These are phyloP conservation scores for Calocera viscosa DNA, from an alignment of 768 basidiomycete genomes.

Conservation along the genomic window DNA sequence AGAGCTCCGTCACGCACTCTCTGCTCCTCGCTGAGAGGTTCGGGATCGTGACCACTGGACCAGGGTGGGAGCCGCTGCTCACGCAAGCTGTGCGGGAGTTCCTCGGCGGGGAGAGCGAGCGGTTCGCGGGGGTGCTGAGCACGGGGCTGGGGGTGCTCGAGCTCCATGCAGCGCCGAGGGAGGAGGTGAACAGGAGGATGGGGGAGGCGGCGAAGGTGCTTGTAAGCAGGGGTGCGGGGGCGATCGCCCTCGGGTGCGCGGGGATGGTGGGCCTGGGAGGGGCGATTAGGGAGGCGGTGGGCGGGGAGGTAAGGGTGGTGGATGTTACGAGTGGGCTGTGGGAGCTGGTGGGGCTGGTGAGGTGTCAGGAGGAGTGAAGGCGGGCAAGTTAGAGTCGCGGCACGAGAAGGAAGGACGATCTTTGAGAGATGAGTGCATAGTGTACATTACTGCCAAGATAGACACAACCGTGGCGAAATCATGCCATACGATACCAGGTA, in stretches of 20 bases:
- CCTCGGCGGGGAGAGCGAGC: slow-evolving; percentile 16
- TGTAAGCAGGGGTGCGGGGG: slow-evolving; percentile 15
- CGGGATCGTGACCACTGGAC: slow-evolving; percentile 31
- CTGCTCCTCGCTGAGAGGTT: slow-evolving; percentile 21
- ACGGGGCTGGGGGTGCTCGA: slow-evolving; percentile 29
- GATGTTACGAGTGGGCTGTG: slow-evolving; percentile 16
- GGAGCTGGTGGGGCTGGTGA: background rate
- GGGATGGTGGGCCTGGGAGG: slow-evolving; percentile 25
- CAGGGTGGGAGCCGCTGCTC: slow-evolving; percentile 27
- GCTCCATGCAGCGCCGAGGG: slow-evolving; percentile 22
- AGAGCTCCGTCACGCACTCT: slow-evolving; percentile 26
- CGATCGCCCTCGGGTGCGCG: slow-evolving; percentile 24
- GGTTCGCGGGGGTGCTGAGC: slow-evolving; percentile 27
- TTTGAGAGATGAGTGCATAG: background rate
- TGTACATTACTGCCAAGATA: too few species aligned
- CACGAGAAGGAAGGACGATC: background rate
- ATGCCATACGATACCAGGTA: background rate
- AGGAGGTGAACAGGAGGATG: slow-evolving; percentile 22
- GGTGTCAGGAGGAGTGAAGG: background rate
- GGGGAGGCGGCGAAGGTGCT: slow-evolving; percentile 22
- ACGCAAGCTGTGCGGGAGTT: slow-evolving; percentile 20
- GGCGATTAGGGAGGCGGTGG: slow-evolving; percentile 15
- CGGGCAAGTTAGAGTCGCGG: background rate
- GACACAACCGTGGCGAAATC: too few species aligned
- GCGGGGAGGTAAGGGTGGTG: slow-evolving; percentile 19